phyloP scores from a whole-genome alignment of 2,329 filamentous ascomycete species.

The Botrytis hyacinthi region DNA sequence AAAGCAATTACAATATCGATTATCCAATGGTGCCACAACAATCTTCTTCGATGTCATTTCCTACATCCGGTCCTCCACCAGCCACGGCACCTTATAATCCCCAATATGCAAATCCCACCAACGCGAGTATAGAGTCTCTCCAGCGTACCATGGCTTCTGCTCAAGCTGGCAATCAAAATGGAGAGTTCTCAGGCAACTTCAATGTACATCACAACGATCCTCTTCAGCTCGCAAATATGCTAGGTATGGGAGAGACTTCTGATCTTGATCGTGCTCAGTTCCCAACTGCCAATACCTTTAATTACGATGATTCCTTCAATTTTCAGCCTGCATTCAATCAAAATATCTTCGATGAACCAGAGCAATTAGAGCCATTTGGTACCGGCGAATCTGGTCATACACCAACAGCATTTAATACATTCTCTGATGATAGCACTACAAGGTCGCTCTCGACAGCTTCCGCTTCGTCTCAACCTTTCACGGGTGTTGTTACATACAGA shows the following conservation, averaged over 20 bases:
- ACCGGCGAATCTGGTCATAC: conserved; percentile 28
- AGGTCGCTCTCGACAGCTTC: conserved; percentile 23
- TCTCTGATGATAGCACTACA: conserved; percentile 16
- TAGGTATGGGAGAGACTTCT: neutral
- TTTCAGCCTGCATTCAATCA: neutral
- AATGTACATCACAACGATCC: conserved; percentile 2
- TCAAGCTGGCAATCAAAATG: conserved; percentile 26
- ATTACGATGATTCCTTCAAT: neutral
- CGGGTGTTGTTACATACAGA: conserved; percentile 22
- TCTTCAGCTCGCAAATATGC: neutral
- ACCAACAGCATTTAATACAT: conserved; percentile 29
- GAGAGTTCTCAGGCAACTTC: conserved; percentile 27
- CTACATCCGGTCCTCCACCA: conserved; percentile 30
- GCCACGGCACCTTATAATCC: conserved; percentile 34
- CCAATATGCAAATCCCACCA: conserved; percentile 33
- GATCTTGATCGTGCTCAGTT: conserved; percentile 24
- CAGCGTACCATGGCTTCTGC: conserved; percentile 33
- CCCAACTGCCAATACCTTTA: conserved; percentile 19
- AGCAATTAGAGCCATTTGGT: conserved; percentile 1
- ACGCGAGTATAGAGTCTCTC: conserved; percentile 35
- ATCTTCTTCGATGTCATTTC: conserved; percentile 22
- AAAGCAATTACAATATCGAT: conserved; percentile 28
- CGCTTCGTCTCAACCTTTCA: conserved; percentile 28
- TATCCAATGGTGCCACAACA: conserved; percentile 23
- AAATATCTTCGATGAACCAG: conserved; percentile 2